Percentiles rank a stretch among this genome's conserved stretches.
Conservation (phyloP, 495 filamentous ascomycete genomes). For the Daldinia vernicosa region DNA sequence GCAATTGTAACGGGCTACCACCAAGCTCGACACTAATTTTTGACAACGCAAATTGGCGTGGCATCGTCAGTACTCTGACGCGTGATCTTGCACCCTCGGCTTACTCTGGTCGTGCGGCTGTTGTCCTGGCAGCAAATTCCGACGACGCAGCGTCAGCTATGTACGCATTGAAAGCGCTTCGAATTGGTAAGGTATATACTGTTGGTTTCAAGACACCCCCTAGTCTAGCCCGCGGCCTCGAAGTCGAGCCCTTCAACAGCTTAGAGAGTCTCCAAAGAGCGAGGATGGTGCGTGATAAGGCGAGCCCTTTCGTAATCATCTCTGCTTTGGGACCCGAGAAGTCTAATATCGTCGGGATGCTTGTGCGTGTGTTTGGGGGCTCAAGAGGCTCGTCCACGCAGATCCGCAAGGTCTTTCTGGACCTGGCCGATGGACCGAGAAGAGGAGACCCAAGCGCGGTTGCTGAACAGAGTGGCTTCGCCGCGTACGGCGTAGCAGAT, state of each 20-base stretch:
- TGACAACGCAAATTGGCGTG: slow-evolving; percentile 85
- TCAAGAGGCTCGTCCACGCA: slow-evolving; percentile 57
- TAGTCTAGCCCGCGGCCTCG: slow-evolving; percentile 66
- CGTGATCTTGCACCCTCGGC: slow-evolving; percentile 84
- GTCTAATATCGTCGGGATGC: slow-evolving; percentile 78
- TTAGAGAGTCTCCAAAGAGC: slow-evolving; percentile 80
- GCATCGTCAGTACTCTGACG: slow-evolving; percentile 79
- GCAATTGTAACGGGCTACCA: slow-evolving; percentile 44
- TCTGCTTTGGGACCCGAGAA: slow-evolving; percentile 81
- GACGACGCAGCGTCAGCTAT: slow-evolving; percentile 78
- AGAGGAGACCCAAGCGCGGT: slow-evolving; percentile 75
- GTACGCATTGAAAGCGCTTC: slow-evolving; percentile 78
- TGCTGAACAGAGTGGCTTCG: slow-evolving; percentile 76
- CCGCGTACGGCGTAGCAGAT: slow-evolving; percentile 79
- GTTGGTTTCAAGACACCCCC: slow-evolving; percentile 80
- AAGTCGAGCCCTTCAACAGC: slow-evolving; percentile 77
- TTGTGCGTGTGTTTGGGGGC: slow-evolving; percentile 71
- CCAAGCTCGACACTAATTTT: slow-evolving; percentile 65
- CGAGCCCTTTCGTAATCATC: slow-evolving; percentile 81
- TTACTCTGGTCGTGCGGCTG: slow-evolving; percentile 75
- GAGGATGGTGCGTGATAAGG: slow-evolving; percentile 53
- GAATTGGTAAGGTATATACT: slow-evolving; percentile 80
- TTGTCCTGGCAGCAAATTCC: slow-evolving; percentile 72
- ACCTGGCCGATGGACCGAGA: slow-evolving; percentile 73
- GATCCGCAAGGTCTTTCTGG: slow-evolving; percentile 79